Base-by-base conservation (phyloP, 495 filamentous ascomycete genomes). In the Ramalina peruviana region DNA sequence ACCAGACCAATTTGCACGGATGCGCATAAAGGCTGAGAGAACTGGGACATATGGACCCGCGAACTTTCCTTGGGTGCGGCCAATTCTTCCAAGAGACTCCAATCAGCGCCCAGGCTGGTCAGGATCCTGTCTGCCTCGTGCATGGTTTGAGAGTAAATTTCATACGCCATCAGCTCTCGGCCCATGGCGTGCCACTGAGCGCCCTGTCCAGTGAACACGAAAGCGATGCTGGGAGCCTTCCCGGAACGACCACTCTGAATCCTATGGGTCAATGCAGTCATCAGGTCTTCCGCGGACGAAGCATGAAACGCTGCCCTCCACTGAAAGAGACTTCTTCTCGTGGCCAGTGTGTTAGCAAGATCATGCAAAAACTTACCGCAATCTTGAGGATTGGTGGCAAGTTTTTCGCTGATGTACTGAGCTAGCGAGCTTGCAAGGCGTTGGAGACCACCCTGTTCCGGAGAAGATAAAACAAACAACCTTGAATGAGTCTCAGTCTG, bases 121-220 rank as follows among this genome's bases (percentile, higher is more conserved):
- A 68, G 53, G 16, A 50, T 55, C 3, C 43, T 52, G 19, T 62
- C 53, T 3, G 59, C 54, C 12, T 59, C 58, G 1, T 48, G 53
- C 20, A 70, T 54, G 25, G 62, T 61, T 17, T 57, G 25, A 7
- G 17, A 19, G 26, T 64, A 69, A 1, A 54, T 51, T 0, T 50
- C 40, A 17, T 59, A 54, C 1, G 30, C 47, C 4, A 61, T 11
- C 23, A 80, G 49, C 19, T 66, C 64, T 5, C 62, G 64, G 17
- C 72, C 76, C 79, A 85, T 83, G 4, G 64, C 63, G 9, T 72
- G 60, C 74, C 78, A 85, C 54, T 85, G 82, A 0, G 80, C 80
- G n/a, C 82, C 82, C 54, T 86, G 82, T 4, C 82, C 82, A 13
- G 79, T 84, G 39, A 70, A 70, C 4, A 67, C 48, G 13, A 51